Base-by-base conservation (phyloP, 768 basidiomycete genomes). In the Butyriboletus loyo region DNA sequence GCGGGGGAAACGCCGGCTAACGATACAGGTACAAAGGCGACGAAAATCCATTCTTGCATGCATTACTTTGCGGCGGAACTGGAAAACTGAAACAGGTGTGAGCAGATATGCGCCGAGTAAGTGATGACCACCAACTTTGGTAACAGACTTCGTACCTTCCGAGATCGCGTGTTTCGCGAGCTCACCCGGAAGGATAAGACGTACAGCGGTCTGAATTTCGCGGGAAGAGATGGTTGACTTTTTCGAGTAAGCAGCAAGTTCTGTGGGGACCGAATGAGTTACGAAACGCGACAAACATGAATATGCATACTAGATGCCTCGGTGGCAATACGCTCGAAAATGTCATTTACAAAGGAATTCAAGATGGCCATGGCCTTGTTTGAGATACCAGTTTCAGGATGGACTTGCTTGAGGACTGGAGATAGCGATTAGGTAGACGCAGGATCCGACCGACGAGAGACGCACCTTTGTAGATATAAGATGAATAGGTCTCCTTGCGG, bases 321-420 rank as follows among this genome's bases (percentile, higher is more conserved):
- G 0, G 87, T 84, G 11, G 91, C 91, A 63, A 94, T 92, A n/a
- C 91, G 89, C 68, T 92, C 91, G 59, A 92, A 93, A 60, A 92
- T 96, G 63, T 97, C 93, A 65, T 94, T 94, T 66, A 97, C 93
- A 67, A 97, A 97, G 52, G 87, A 91, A 80, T 96, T 96, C 52
- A 97, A 74, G 68, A 97, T 95, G 55, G 92, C 89, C 92, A 96
- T 95, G 21, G 92, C 93, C 80, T 96, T 96, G 85, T 97, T 98
- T 50, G 94, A 95, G 77, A 98, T 98, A 86, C 95, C 96, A 46
- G 92, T 98, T 67, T 98, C 96, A 46, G 95, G 93, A 78, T 98
- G 96, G 54, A 98, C 95, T 77, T 98, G 93, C 75, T 92, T 93
- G 56, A 96, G 83, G 63, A 95, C 93, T 92, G 21, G 19, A 36